Percentiles rank a stretch among this genome's conserved stretches.
Evolutionary conservation across 2,329 filamentous ascomycete genomes (phyloP).

Genomic region (Fusarium pseudoanthophilum): DNA sequence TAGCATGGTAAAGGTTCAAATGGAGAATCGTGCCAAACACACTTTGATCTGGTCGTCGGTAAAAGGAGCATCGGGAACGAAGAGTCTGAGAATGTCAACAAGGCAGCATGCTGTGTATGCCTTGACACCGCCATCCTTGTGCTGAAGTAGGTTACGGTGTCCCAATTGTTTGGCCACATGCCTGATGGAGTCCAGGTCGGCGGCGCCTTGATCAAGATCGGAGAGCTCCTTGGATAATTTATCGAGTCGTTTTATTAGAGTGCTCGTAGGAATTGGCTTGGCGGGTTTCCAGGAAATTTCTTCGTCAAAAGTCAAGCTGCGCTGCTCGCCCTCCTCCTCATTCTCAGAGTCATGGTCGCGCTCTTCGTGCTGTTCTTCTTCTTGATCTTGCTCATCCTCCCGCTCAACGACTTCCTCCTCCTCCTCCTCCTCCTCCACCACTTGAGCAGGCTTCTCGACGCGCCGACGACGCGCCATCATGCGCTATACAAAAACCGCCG

Average conservation of each 20-base stretch:
- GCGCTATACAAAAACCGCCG: constrained; percentile 30
- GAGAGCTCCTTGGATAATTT: constrained; percentile 83
- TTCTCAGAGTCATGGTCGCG: constrained; percentile 33
- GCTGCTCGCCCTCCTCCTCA: constrained; percentile 45
- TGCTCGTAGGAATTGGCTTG: constrained; percentile 84
- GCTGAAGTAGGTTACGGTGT: constrained; percentile 81
- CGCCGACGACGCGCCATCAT: constrained; percentile 53
- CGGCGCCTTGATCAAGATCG: constrained; percentile 87
- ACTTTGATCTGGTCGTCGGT: constrained; percentile 91
- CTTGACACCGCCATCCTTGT: constrained; percentile 93
- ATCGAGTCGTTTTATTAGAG: constrained; percentile 84
- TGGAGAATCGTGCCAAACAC: constrained; percentile 24
- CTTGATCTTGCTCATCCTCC: constrained; percentile 36
- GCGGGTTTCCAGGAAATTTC: constrained; percentile 91
- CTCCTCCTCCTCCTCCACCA: constrained; percentile 43
- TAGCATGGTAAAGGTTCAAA: constrained; percentile 25
- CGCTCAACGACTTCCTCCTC: constrained; percentile 44
- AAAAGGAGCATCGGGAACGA: constrained; percentile 94
- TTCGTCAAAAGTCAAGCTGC: constrained; percentile 80
- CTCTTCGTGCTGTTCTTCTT: constrained; percentile 26
- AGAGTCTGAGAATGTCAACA: constrained; percentile 91
- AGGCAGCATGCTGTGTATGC: constrained; percentile 90
- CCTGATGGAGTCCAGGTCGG: constrained; percentile 83
- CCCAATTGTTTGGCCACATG: constrained; percentile 88
- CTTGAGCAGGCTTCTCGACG: constrained; percentile 46